These are phyloP conservation scores for Aspergillus caelatus DNA, from an alignment of 2,329 filamentous ascomycete genomes.

Conservation along the genomic window DNA sequence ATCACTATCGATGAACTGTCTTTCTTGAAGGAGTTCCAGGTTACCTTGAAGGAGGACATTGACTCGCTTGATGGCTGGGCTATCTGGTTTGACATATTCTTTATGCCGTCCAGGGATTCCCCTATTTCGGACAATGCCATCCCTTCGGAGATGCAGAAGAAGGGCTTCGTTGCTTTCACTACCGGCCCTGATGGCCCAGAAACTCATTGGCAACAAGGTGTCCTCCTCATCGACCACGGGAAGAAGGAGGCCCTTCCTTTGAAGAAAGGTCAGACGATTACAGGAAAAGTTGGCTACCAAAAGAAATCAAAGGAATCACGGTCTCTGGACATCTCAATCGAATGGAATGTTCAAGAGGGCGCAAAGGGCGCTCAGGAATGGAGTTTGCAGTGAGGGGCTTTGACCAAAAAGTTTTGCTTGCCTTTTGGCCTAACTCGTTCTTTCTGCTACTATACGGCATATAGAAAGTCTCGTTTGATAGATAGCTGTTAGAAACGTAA, in stretches of 20 bases:
- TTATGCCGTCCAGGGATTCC: conserved; percentile 64
- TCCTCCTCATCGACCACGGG: conserved; percentile 68
- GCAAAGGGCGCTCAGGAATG: conserved; percentile 46
- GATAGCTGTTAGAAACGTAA: not conserved
- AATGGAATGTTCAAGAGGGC: conserved; percentile 58
- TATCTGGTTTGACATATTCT: conserved; percentile 95
- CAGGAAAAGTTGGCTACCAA: conserved; percentile 70
- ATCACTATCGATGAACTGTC: conserved; percentile 71
- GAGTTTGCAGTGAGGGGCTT: conserved; percentile 39
- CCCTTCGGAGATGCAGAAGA: conserved; percentile 61
- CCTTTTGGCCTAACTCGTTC: not conserved
- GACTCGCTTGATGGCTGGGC: conserved; percentile 81
- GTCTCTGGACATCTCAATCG: conserved; percentile 65
- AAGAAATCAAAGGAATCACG: conserved; percentile 71
- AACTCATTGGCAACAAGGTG: conserved; percentile 89
- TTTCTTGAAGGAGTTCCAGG: conserved; percentile 71
- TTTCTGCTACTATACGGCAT: not conserved
- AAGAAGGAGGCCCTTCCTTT: conserved; percentile 52
- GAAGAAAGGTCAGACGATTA: conserved; percentile 61
- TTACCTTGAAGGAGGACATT: conserved; percentile 63
- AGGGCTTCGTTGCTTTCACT: conserved; percentile 76
- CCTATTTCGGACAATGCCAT: conserved; percentile 59
- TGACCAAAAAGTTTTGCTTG: conserved; percentile 6
- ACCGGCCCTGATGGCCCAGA: conserved; percentile 75
- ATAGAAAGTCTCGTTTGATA: not conserved